These are phyloP conservation scores for Dendrostoma leiphaemia DNA, from an alignment of 2,329 filamentous ascomycete species.

Conservation along the genomic window DNA sequence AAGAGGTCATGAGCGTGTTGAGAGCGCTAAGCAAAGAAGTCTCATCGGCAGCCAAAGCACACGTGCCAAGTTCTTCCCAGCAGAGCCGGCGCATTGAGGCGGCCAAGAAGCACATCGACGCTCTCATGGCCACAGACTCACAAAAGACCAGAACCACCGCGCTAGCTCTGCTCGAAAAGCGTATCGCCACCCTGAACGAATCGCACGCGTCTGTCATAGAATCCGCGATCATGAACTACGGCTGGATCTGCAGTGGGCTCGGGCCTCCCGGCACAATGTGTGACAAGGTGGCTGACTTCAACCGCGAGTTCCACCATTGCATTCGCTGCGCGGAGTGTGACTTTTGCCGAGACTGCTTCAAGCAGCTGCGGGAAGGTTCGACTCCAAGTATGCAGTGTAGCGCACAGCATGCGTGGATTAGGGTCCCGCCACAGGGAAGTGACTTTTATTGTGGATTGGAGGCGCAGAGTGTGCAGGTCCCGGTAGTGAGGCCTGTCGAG, in stretches of 20 bases:
- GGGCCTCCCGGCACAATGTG: slow-evolving; percentile 2
- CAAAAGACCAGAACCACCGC: not conserved
- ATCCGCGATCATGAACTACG: not conserved
- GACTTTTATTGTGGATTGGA: slow-evolving; percentile 17
- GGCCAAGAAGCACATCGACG: slow-evolving; percentile 17
- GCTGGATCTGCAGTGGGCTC: not conserved
- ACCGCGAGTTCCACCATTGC: slow-evolving; percentile 19
- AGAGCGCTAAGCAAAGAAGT: not conserved
- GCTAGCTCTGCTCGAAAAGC: not conserved
- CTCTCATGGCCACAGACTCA: slow-evolving; percentile 10
- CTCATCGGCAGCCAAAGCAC: not conserved
- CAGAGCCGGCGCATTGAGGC: slow-evolving; percentile 19
- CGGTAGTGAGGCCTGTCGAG: slow-evolving; percentile 10
- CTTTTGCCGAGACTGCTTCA: slow-evolving; percentile 22
- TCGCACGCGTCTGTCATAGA: not conserved
- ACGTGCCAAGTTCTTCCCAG: slow-evolving; percentile 16
- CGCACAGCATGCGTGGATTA: slow-evolving; percentile 21
- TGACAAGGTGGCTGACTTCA: not conserved
- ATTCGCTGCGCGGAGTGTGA: slow-evolving; percentile 20
- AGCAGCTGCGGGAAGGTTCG: slow-evolving; percentile 12
- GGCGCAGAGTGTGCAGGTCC: slow-evolving; percentile 6
- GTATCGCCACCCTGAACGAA: not conserved
- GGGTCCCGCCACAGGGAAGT: slow-evolving; percentile 10
- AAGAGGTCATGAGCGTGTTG: not conserved
- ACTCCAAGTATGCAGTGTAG: slow-evolving; percentile 17